Base-by-base conservation (phyloP, 2,329 filamentous ascomycete genomes). In the Nannizzia gypsea region DNA sequence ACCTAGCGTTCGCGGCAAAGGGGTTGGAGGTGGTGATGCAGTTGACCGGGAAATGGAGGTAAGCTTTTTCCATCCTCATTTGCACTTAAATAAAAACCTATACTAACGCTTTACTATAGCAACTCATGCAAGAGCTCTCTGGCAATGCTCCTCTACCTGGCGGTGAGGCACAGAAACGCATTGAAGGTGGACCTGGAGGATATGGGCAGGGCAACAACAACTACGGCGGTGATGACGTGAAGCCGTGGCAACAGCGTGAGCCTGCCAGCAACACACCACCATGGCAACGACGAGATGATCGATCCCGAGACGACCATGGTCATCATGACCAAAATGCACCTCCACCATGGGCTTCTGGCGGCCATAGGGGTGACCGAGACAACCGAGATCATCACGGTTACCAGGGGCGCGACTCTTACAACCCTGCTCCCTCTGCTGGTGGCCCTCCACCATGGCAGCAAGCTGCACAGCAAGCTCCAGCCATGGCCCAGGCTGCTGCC, bases 111-210 rank as follows among this genome's bases (percentile, higher is more conserved):
- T 55, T 3, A 4, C 46, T 59, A 8, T 66, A 90, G 88, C 87
- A 92, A 85, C 89, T 99, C 70, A 96, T 99, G 90, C 88, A 95
- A 83, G 93, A 97, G 80, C 83, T 97, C 67, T 90, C 87, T 63
- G 89, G 90, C 64, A 87, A 86, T 63, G 81, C 77, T 42, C 76
- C 85, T 59, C 74, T 77, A 58, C 82, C 77, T 48, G 78, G 79
- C 58, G 81, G 76, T 54, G 78, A 81, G 52, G 76, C 87, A 40
- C 87, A 86, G 66, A 86, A 86, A 65, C 89, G 88, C 64, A 96
- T 99, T 69, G 93, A 95, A 76, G 89, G 87, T 64, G 89, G 88
- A 11, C 88, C 89, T 60, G 83, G 83, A 59, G 79, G 78, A 38
- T 83, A 81, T 64, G 81, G 82, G 57, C 74, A 83, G 73, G 74